These are phyloP conservation scores for Tuber calosporum DNA, from an alignment of 495 filamentous ascomycete genomes.

Conservation along the genomic window DNA sequence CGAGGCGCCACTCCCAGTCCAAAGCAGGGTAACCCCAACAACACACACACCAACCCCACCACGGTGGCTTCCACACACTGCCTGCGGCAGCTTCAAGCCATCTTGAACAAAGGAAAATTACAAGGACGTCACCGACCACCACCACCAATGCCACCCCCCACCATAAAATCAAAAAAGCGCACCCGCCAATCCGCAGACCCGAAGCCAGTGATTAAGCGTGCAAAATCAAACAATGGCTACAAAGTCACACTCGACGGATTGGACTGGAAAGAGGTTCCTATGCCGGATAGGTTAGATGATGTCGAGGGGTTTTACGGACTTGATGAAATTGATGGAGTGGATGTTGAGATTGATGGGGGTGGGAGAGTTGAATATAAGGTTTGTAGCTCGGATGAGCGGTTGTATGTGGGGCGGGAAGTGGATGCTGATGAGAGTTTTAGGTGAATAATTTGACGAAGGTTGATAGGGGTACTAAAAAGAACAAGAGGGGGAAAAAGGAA, in stretches of 20 bases:
- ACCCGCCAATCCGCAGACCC: neutral
- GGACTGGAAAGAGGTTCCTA: constrained; percentile 69
- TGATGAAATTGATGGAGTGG: constrained; percentile 86
- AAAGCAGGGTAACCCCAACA: neutral
- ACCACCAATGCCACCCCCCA: neutral
- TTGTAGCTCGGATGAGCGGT: constrained; percentile 12
- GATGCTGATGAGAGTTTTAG: neutral
- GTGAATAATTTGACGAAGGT: constrained; percentile 26
- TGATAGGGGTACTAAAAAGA: constrained; percentile 21
- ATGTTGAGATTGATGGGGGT: constrained; percentile 54
- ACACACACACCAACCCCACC: neutral
- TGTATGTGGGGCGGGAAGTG: neutral
- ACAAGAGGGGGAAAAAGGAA: neutral
- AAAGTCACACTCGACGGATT: constrained; percentile 56
- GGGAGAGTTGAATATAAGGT: constrained; percentile 50
- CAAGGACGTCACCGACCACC: neutral
- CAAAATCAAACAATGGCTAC: constrained; percentile 31
- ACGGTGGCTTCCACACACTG: neutral
- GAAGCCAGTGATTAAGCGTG: neutral
- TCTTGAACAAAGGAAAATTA: neutral
- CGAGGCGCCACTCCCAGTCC: neutral
- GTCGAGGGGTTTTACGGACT: constrained; percentile 91
- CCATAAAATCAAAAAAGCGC: neutral
- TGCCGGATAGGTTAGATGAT: constrained; percentile 83
- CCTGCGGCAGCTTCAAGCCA: neutral